Evolutionary conservation across 768 basidiomycete genomes (phyloP).

Genomic region (Gautieria morchelliformis): DNA sequence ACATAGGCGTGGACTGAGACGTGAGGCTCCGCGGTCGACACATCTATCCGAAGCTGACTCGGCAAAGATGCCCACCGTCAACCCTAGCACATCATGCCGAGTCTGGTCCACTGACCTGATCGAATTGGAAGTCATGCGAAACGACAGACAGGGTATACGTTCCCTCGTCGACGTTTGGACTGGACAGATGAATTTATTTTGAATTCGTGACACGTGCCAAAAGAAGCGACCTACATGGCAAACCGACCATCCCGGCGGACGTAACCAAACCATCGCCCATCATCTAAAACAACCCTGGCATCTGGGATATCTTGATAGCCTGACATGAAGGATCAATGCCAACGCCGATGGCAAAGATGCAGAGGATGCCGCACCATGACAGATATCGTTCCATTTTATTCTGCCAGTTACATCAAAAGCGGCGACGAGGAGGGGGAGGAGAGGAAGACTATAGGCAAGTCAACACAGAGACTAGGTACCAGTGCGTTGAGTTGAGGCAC

Average conservation of each 20-base stretch:
- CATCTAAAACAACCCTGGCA: constrained; percentile 52
- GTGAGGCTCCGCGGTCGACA: constrained; percentile 32
- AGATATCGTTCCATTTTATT: constrained; percentile 64
- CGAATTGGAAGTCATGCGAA: constrained; percentile 60
- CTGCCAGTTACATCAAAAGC: constrained; percentile 53
- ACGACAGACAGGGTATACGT: constrained; percentile 60
- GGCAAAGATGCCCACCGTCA: constrained; percentile 5
- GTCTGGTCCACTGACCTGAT: constrained; percentile 38
- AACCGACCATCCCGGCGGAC: constrained; percentile 53
- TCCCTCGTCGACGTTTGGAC: constrained; percentile 59
- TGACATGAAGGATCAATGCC: neutral
- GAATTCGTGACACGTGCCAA: neutral
- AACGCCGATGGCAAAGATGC: constrained; percentile 6
- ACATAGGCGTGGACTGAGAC: constrained; percentile 55
- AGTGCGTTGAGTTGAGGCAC: neutral
- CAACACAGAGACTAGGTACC: neutral
- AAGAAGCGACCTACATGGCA: constrained; percentile 38
- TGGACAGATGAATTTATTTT: constrained; percentile 19
- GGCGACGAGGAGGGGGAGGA: constrained; percentile 17
- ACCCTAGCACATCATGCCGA: neutral
- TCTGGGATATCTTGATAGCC: constrained; percentile 12
- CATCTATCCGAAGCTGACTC: constrained; percentile 57
- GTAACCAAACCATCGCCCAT: constrained; percentile 40
- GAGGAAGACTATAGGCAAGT: neutral
- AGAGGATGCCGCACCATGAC: constrained; percentile 36